Percentiles rank a stretch among this genome's conserved stretches.
These are phyloP conservation scores for Ceratobasidium sp. DNA, from an alignment of 1,284 basidiomycete genomes.

Conservation along the genomic window DNA sequence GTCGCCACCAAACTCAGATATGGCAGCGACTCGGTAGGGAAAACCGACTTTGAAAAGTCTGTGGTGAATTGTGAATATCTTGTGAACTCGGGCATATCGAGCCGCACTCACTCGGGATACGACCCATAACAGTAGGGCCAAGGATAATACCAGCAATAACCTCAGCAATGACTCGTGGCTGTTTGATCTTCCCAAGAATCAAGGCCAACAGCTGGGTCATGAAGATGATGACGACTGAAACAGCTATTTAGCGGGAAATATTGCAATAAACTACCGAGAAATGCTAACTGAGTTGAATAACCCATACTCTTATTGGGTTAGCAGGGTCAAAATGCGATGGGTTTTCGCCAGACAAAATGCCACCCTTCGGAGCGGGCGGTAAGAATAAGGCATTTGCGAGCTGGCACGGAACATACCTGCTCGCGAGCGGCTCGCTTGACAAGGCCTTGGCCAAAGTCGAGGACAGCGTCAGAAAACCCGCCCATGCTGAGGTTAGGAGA, in stretches of 20 bases:
- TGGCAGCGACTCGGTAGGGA: conserved; percentile 78
- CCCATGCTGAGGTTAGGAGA: conserved; percentile 57
- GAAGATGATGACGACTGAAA: conserved; percentile 75
- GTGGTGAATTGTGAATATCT: conserved; percentile 74
- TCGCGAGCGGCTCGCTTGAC: conserved; percentile 62
- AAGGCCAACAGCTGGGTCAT: conserved; percentile 80
- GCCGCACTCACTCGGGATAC: conserved; percentile 63
- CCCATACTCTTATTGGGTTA: conserved; percentile 85
- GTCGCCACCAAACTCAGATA: conserved; percentile 86
- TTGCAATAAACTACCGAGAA: not conserved
- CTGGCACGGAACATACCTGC: conserved; percentile 60
- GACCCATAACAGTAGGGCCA: conserved; percentile 78
- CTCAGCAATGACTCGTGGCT: conserved; percentile 90
- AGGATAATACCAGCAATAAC: conserved; percentile 87
- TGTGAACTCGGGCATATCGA: not conserved
- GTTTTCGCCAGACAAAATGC: conserved; percentile 75
- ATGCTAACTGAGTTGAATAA: conserved; percentile 77
- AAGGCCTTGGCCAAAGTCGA: conserved; percentile 57
- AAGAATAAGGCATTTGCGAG: not conserved
- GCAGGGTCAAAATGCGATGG: conserved; percentile 69
- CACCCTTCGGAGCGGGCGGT: conserved; percentile 60
- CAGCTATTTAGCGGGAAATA: conserved; percentile 23
- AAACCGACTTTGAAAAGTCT: conserved; percentile 76
- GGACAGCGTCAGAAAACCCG: conserved; percentile 59
- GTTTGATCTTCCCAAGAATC: conserved; percentile 74